Evolutionary conservation across 2,329 filamentous ascomycete genomes (phyloP), one percentile per base, ranked within the genome.

Genomic region (Aspergillus costaricaensis): DNA sequence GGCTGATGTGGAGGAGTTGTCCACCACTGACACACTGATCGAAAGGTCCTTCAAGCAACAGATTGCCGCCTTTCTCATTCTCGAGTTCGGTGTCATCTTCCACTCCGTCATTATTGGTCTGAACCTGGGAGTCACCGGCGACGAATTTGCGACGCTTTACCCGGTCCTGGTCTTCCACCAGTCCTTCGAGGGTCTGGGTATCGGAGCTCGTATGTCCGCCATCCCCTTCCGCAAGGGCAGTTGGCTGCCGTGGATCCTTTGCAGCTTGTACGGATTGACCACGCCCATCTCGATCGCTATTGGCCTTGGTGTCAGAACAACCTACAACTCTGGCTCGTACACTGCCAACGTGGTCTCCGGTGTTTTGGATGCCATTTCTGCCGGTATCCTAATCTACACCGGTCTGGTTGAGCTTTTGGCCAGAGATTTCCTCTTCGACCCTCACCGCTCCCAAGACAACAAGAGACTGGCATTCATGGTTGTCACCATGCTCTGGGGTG

Each of bases 31-130:
- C 5, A 21, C 32, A 9, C 36, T 21, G 27, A 55, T 50, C 4
- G 72, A 76, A 19, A 68, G 66, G 4, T 73, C 74, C 0, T 76
- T 76, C 63, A 62, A 50, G 7, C 73, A 75, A 52, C 76, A 79
- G 52, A 75, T 79, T 30, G 72, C 76, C 51, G 79, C 69, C 19
- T 79, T 72, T 68, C 71, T 79, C 25, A 79, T 80, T 44, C 80
- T 85, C 23, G 86, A 87, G 70, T 87, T 81, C 66, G 85, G 86
- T 62, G 82, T 88, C 62, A 82, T 88, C 57, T 87, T 88, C 75
- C 86, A 88, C 75, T 85, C 82, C 3, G 81, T 88, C 52, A 86
- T 88, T 70, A 87, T 88, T 62, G 86, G 86, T 2, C 79, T 88
- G 56, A 88, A 85, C 56, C 76, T 88, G 9, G 86, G 83, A 8